Evolutionary conservation across 2,329 filamentous ascomycete species (phyloP), one percentile per base, ranked within the genome.

Genomic region (Stachybotrys chartarum): DNA sequence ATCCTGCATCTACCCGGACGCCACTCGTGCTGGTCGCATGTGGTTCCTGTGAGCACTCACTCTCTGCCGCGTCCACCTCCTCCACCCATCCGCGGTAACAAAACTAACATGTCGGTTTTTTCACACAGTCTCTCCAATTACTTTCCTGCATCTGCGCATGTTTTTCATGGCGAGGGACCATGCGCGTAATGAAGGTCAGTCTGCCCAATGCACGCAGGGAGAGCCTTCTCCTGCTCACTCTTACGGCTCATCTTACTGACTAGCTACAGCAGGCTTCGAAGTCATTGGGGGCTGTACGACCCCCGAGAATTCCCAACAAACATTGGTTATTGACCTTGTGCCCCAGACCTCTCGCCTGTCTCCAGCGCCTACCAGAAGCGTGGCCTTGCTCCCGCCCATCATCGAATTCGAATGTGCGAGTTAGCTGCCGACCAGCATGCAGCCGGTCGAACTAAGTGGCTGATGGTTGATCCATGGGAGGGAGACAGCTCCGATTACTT

Each of bases 381-480:
- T 51, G 70, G 70, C 17, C 66, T 74, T 12, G 72, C 70, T 11
- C 70, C 68, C 7, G 69, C 70, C 24, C 57, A 64, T 47, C 70
- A 74, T 55, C 70, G 72, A n/a, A 63, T 73, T 45, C 68, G 87
- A 59, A 97, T 97, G 92, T 96, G 91, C 71, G 82, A 88, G 64
- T 78, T 95, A 44, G 91, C 91, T 7, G 86, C 91, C 30, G 82
- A 85, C 62, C 80, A 88, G 62, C 86, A 88, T 52, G 84, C 84
- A 63, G 91, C 88, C 50, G 50, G 18, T n/a, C 31, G 32, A 12
- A 44, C 18, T n/a, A 18, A 42, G 30, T 71, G 68, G 86, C 78
- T 95, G 57, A 91, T 91, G 84, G 89, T 94, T 50, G 91, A 96
- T 68, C 85, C 88, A 0, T 95, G 89, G 87, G 92, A 96, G 77